These are phyloP conservation scores for Salix brachista DNA, from an alignment of 345 rosid genomes.

Conservation along the genomic window DNA sequence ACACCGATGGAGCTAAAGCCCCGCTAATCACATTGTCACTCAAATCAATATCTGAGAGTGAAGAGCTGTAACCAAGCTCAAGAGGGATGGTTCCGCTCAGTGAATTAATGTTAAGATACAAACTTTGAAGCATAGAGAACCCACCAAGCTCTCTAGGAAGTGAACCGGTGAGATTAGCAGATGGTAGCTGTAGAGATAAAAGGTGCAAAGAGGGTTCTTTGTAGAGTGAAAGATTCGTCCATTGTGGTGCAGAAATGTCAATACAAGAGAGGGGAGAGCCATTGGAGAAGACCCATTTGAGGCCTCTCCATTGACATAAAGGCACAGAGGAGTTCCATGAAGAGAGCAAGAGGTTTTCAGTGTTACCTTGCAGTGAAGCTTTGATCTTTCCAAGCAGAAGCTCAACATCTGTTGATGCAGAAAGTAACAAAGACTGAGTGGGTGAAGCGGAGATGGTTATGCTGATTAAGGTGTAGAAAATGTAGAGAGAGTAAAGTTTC, in stretches of 20 bases:
- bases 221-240: conserved; percentile 63
- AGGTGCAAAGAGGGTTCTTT: conserved; percentile 76
- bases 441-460: conserved; percentile 7
- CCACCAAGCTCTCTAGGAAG: conserved; percentile 86
- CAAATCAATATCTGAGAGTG: conserved; percentile 77
- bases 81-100: conserved; percentile 78
- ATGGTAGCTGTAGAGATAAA: conserved; percentile 79
- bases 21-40: conserved; percentile 58
- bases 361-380: conserved; percentile 69
- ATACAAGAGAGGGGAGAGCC: conserved; percentile 57
- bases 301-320: conserved; percentile 95
- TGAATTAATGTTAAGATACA: conserved; percentile 73
- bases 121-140: conserved; percentile 80
- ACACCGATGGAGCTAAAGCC: conserved; percentile 70
- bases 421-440: conserved; percentile 8
- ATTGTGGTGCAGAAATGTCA: conserved; percentile 58
- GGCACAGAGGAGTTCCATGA: conserved; percentile 92
- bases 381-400: conserved; percentile 71
- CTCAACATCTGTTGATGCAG: conserved; percentile 58
- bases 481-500: conserved; percentile 37
- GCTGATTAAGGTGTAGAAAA: conserved; percentile 31
- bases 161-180: conserved; percentile 90
- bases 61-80: conserved; percentile 88
- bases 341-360: conserved; percentile 73
- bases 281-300: conserved; percentile 79